Percentiles rank a stretch among this genome's conserved stretches.
phyloP scores from a whole-genome alignment of 2,329 filamentous ascomycete species.

The Corniculantispora saksenae region DNA sequence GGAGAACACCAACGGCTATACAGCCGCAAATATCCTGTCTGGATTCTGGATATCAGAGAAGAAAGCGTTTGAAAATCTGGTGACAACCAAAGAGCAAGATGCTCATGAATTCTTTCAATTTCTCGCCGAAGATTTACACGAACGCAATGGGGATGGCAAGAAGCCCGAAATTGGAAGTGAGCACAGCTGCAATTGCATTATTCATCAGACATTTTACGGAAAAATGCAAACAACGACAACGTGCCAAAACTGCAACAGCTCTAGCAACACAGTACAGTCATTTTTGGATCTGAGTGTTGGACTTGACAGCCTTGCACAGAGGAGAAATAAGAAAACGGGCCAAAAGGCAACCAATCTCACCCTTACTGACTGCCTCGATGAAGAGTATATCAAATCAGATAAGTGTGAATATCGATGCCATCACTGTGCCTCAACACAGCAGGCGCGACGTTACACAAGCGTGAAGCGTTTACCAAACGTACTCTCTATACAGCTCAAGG shows the following conservation, averaged over 20 bases:
- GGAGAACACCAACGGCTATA: constrained; percentile 85
- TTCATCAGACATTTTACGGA: constrained; percentile 93
- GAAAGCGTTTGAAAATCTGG: constrained; percentile 70
- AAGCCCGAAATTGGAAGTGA: constrained; percentile 60
- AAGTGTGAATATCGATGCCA: constrained; percentile 88
- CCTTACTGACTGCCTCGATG: constrained; percentile 73
- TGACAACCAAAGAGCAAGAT: constrained; percentile 93
- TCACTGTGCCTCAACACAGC: constrained; percentile 74
- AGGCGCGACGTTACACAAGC: constrained; percentile 80
- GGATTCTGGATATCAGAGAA: constrained; percentile 87
- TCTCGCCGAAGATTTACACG: constrained; percentile 86
- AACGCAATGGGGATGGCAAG: constrained; percentile 73
- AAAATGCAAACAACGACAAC: constrained; percentile 89
- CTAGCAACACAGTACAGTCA: constrained; percentile 80
- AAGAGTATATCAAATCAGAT: constrained; percentile 84
- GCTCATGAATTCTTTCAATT: constrained; percentile 98
- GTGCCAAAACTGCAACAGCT: constrained; percentile 82
- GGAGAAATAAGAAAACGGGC: constrained; percentile 56
- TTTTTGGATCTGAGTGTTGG: constrained; percentile 90
- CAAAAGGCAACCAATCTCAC: constrained; percentile 48
- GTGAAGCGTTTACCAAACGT: constrained; percentile 87
- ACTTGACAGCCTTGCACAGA: constrained; percentile 73
- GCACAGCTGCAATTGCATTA: constrained; percentile 79
- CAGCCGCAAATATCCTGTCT: constrained; percentile 83
- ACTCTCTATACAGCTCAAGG: constrained; percentile 89